Evolutionary conservation across 805 yeast species (phyloP).

Genomic region (Millerozyma miso): DNA sequence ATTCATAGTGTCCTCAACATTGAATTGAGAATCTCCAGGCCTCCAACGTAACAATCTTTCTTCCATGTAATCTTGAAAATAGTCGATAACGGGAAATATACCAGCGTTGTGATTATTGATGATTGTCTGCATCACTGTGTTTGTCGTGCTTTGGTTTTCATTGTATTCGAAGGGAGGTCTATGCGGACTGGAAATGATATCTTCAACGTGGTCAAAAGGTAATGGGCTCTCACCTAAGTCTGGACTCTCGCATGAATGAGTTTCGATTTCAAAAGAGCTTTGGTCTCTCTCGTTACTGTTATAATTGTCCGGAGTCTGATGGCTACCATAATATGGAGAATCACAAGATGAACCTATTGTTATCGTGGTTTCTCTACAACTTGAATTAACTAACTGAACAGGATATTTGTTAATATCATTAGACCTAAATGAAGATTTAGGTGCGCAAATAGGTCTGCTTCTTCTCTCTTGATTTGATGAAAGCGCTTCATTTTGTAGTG

Average conservation of each 20-base stretch:
- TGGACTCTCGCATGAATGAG: slow-evolving; percentile 2
- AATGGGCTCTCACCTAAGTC: slow-evolving; percentile 6
- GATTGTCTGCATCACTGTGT: slow-evolving; percentile 4
- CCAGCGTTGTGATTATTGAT: slow-evolving; percentile 9
- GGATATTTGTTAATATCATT: slow-evolving; percentile 1
- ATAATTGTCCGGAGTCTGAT: background rate
- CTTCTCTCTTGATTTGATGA: background rate
- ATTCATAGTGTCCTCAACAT: slow-evolving; percentile 17
- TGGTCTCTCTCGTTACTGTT: slow-evolving; percentile 1
- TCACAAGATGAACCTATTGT: slow-evolving; percentile 1
- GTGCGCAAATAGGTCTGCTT: background rate
- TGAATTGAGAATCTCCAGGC: slow-evolving; percentile 30
- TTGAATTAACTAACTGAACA: slow-evolving; percentile 3
- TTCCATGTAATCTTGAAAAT: slow-evolving; percentile 24
- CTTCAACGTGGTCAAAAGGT: slow-evolving; percentile 5
- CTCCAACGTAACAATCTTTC: slow-evolving; percentile 29
- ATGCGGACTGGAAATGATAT: slow-evolving; percentile 13
- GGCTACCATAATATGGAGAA: slow-evolving; percentile 5
- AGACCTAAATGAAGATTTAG: background rate
- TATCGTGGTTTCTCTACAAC: slow-evolving; percentile 1
- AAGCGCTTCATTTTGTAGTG: background rate
- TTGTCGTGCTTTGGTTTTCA: background rate
- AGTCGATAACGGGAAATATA: slow-evolving; percentile 10
- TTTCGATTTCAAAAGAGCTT: slow-evolving; percentile 9
- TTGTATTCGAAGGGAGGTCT: slow-evolving; percentile 16